Evolutionary conservation across 768 basidiomycete species (phyloP).

Genomic region (Sporobolomyces phaffii): DNA sequence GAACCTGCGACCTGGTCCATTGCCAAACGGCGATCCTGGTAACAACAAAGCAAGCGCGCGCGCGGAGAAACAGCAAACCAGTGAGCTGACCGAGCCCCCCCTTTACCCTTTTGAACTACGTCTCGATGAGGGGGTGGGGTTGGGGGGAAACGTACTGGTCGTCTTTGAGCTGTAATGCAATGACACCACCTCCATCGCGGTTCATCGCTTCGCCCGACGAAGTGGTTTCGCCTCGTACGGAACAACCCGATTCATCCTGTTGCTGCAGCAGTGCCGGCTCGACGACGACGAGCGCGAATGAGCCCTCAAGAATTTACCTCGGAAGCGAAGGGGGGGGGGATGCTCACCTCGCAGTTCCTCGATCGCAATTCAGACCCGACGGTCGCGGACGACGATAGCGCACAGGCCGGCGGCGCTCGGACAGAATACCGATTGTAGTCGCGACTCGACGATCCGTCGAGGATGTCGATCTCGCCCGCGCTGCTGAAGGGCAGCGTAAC

Average conservation of each 20-base stretch:
- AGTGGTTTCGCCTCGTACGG: neutral
- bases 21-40: neutral
- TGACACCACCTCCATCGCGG: neutral
- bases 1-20: neutral
- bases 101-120: too few species aligned
- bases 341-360: too few species aligned
- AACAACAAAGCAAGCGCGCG: too few species aligned
- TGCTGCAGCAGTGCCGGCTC: too few species aligned
- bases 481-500: neutral
- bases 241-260: neutral
- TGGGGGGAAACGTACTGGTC: neutral
- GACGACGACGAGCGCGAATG: too few species aligned
- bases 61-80: too few species aligned
- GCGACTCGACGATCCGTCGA: neutral
- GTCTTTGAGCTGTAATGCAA: neutral
- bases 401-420: neutral
- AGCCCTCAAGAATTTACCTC: too few species aligned
- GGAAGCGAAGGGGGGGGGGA: too few species aligned
- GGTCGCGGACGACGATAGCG: neutral
- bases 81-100: neutral
- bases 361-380: too few species aligned
- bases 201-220: neutral
- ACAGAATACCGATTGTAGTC: neutral
- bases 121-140: neutral
- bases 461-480: conserved; percentile 13